phyloP scores from a whole-genome alignment of 2,329 filamentous ascomycete genomes.

The Berkeleyomyces rouxiae region DNA sequence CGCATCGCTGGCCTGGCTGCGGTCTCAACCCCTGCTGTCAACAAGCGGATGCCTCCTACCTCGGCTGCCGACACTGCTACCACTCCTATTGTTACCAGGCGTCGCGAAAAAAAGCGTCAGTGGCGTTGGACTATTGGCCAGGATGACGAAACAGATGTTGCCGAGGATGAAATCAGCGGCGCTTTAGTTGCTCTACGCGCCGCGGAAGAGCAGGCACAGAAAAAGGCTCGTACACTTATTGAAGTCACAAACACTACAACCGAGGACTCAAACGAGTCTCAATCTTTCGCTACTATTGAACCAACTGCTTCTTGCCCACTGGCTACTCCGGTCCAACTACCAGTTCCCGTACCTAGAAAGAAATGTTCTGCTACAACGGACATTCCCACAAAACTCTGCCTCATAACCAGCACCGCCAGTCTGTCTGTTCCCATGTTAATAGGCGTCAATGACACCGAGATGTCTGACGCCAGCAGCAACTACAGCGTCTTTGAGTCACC shows the following conservation, averaged over 20 bases:
- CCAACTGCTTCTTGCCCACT: not conserved
- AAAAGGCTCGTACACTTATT: constrained; percentile 8
- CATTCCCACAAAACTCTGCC: not conserved
- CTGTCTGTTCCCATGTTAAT: not conserved
- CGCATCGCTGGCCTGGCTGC: constrained; percentile 33
- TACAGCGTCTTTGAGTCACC: constrained; percentile 1
- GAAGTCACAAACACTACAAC: not conserved
- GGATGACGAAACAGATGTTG: constrained; percentile 22
- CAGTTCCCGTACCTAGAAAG: not conserved
- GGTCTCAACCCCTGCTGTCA: constrained; percentile 26
- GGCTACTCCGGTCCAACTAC: constrained; percentile 1
- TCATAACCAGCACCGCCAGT: not conserved
- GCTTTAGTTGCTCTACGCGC: constrained; percentile 27
- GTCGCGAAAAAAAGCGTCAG: constrained; percentile 42
- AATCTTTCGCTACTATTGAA: not conserved
- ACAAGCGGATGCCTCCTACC: constrained; percentile 25
- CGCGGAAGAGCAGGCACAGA: constrained; percentile 18
- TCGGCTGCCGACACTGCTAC: not conserved
- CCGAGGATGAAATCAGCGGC: constrained; percentile 26
- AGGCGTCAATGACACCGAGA: not conserved
- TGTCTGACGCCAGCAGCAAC: constrained; percentile 8
- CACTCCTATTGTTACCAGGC: constrained; percentile 20
- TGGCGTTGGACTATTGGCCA: constrained; percentile 52
- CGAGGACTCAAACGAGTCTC: not conserved
- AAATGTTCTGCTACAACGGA: not conserved